These are phyloP conservation scores for Zopfochytrium polystomum DNA, from an alignment of 371 early-diverging fungal species.

Conservation along the genomic window DNA sequence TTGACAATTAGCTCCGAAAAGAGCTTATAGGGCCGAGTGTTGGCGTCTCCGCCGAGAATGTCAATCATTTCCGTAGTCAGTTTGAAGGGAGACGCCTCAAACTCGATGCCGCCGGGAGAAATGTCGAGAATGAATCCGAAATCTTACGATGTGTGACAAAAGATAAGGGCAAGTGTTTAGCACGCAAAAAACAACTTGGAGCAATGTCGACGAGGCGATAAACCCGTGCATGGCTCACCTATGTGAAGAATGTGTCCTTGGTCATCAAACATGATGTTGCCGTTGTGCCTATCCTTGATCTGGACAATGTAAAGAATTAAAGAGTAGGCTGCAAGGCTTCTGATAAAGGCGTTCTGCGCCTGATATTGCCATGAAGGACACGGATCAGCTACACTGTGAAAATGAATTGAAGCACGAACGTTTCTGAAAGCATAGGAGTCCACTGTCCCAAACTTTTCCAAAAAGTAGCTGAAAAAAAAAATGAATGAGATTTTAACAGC, in stretches of 20 bases:
- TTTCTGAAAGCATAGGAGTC: conserved; percentile 88
- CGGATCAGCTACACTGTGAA: background rate
- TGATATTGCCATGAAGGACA: conserved; percentile 3
- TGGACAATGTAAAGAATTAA: conserved; percentile 93
- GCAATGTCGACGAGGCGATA: background rate
- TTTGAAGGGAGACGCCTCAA: conserved; percentile 98
- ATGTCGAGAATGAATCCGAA: conserved; percentile 99
- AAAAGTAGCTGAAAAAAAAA: conserved; percentile 65
- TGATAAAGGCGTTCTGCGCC: conserved; percentile 94
- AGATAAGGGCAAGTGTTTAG: background rate
- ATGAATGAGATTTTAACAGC: conserved; percentile 4
- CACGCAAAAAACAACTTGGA: background rate
- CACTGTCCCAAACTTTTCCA: conserved; percentile 89
- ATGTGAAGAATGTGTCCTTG: conserved; percentile 98
- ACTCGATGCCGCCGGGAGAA: conserved; percentile 97
- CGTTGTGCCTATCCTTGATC: conserved; percentile 99
- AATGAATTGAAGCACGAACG: conserved; percentile 10
- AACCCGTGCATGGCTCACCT: conserved; percentile 46
- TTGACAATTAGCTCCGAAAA: conserved; percentile 90
- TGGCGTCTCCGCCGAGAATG: conserved; percentile 88
- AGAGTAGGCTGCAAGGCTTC: conserved; percentile 96
- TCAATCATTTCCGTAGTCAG: conserved; percentile 97
- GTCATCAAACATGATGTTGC: conserved; percentile 99
- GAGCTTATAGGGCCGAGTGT: conserved; percentile 78
- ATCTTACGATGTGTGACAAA: conserved; percentile 54